Evolutionary conservation across 31 red algal species (phyloP).

Genomic region (Asparagopsis taxiformis): DNA sequence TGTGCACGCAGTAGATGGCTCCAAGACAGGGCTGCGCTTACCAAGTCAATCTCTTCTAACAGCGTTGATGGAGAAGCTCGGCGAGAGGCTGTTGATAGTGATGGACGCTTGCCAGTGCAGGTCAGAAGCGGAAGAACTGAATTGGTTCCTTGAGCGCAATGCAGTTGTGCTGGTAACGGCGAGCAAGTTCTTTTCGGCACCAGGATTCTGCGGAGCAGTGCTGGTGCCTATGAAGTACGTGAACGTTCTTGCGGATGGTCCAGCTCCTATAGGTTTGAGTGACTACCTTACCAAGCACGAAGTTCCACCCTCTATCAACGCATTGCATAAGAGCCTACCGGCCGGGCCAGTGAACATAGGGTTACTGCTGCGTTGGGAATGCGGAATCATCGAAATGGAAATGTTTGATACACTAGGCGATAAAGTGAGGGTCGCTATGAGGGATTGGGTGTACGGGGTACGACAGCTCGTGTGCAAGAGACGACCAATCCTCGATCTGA

Average conservation of each 20-base stretch:
- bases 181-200: slow-evolving; percentile 86
- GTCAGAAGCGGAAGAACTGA: slow-evolving; percentile 50
- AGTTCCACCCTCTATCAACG: slow-evolving; percentile 30
- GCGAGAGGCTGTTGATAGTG: slow-evolving; percentile 51
- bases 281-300: slow-evolving; percentile 73
- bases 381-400: slow-evolving; percentile 83
- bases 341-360: slow-evolving; percentile 54
- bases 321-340: slow-evolving; percentile 41
- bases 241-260: slow-evolving; percentile 15
- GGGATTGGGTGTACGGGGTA: slow-evolving; percentile 50
- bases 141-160: slow-evolving; percentile 54
- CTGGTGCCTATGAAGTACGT: slow-evolving; percentile 38
- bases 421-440: slow-evolving; percentile 32
- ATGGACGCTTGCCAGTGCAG: slow-evolving; percentile 81
- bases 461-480: slow-evolving; percentile 43
- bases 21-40: slow-evolving; percentile 76
- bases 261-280: slow-evolving; percentile 31
- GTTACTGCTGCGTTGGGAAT: slow-evolving; percentile 73
- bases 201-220: slow-evolving; percentile 80
- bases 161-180: slow-evolving; percentile 67
- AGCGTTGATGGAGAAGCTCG: slow-evolving; percentile 15
- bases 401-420: slow-evolving; percentile 55
- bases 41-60: slow-evolving; percentile 50
- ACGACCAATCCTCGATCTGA: slow-evolving; percentile 47
- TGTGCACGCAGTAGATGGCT: slow-evolving; percentile 86